Conservation (phyloP, 2,329 filamentous ascomycete genomes). For the Paracorniculantispora psalliotae region DNA sequence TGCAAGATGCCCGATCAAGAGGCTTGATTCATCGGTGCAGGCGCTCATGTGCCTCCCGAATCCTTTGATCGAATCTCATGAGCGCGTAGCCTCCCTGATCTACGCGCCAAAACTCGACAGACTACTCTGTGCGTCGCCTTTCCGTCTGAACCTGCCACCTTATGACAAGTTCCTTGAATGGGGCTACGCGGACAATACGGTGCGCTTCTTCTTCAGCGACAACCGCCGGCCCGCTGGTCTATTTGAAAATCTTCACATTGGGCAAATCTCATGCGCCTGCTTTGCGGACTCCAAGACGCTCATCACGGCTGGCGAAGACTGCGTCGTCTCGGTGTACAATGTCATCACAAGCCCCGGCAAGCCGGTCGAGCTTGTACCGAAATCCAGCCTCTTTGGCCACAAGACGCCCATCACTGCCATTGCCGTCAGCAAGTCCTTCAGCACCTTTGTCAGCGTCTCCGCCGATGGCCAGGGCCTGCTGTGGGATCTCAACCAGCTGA, state of each 20-base stretch:
- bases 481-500: slow-evolving; percentile 90
- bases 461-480: slow-evolving; percentile 77
- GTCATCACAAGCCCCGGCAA: slow-evolving; percentile 60
- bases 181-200: slow-evolving; percentile 89
- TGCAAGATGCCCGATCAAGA: slow-evolving; percentile 55
- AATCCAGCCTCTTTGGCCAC: slow-evolving; percentile 84
- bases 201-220: slow-evolving; percentile 85
- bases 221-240: slow-evolving; percentile 78
- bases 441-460: slow-evolving; percentile 78
- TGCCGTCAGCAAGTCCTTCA: slow-evolving; percentile 82
- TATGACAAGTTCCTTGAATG: slow-evolving; percentile 94
- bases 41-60: slow-evolving; percentile 73
- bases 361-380: slow-evolving; percentile 71
- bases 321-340: slow-evolving; percentile 80
- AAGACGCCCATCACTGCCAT: slow-evolving; percentile 76
- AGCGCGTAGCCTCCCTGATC: slow-evolving; percentile 72
- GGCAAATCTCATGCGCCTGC: slow-evolving; percentile 75
- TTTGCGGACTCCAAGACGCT: slow-evolving; percentile 89
- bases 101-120: slow-evolving; percentile 78
- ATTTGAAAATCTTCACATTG: slow-evolving; percentile 90
- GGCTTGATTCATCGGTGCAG: slow-evolving; percentile 74
- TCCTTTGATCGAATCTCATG: slow-evolving; percentile 69
- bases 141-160: slow-evolving; percentile 82
- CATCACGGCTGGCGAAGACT: slow-evolving; percentile 88
- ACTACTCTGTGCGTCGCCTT: slow-evolving; percentile 75